Base-by-base conservation (phyloP, 306 rosid genomes). In the Gastrolobium bilobum region DNA sequence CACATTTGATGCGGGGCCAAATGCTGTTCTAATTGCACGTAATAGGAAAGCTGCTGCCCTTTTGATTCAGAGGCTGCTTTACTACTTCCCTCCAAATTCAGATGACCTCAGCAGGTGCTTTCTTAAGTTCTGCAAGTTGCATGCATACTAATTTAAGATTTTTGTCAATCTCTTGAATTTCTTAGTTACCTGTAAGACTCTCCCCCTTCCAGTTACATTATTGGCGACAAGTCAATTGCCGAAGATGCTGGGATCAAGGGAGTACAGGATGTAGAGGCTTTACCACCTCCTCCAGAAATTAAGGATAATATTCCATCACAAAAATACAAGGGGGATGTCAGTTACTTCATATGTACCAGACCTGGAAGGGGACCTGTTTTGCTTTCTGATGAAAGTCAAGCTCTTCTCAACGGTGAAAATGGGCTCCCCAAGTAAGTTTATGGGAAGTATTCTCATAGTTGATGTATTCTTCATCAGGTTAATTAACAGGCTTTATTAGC, bases 1-100 rank as follows among this genome's bases (percentile, higher is more conserved):
- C 78, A 95, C 99, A 71, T 95, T 95, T 82, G 99, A 95, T 85
- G 99, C 99, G n/a, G 99, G 99, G 53, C 97, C 99, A 4, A 94
- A 94, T 79, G 97, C 99, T 0, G 99, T 94, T 79, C 75, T 94
- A 46, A 89, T 94, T 52, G 99, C 99, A 37, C 97, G 97, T 40
- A 79, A 92, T 60, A 87, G 99, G 68, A 72, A 94, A 88, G 76
- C 93, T 50, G 97, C 99, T 50, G 59, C 93, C 75, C 87, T 83
- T 77, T 91, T 94, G 90, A 81, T 94, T 86, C 95, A 90, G 86
- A 91, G 88, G 89, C 85, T 94, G 71, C 95, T 94, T 14, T 94
- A 86, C 93, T 84, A 88, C 85, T 94, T 94, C 50, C 99, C 99
- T 73, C 99, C 99, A 73, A 88, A 75, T 77, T 76, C 97, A 31